Percentiles rank a stretch among this genome's conserved stretches.
phyloP scores from a whole-genome alignment of 495 filamentous ascomycete species.

The Penicillium crystallinum region DNA sequence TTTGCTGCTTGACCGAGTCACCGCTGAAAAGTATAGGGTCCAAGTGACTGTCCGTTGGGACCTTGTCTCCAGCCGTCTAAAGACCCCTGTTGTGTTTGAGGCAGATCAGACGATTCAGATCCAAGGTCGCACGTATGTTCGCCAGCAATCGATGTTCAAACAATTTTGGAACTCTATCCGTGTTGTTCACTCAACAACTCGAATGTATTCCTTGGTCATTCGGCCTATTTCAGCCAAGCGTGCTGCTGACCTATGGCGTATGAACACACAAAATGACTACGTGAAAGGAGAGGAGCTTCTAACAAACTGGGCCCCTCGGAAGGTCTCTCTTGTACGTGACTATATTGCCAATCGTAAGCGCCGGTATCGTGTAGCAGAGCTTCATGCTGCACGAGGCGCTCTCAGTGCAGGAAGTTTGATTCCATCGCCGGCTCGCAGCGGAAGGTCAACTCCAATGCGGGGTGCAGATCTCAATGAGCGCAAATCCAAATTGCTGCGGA shows the following conservation, averaged over 20 bases:
- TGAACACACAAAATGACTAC: constrained; percentile 91
- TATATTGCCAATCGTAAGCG: constrained; percentile 68
- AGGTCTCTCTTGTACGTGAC: constrained; percentile 80
- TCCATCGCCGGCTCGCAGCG: constrained; percentile 32
- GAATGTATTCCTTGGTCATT: constrained; percentile 79
- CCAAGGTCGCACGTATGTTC: constrained; percentile 74
- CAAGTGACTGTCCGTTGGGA: constrained; percentile 84
- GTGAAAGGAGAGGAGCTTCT: constrained; percentile 91
- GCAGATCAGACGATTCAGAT: constrained; percentile 77
- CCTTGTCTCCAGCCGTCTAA: constrained; percentile 69
- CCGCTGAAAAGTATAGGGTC: constrained; percentile 84
- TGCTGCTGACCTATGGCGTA: constrained; percentile 90
- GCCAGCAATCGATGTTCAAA: constrained; percentile 79
- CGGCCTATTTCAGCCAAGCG: constrained; percentile 84
- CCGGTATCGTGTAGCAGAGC: constrained; percentile 64
- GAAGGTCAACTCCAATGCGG: constrained; percentile 36
- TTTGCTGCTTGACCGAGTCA: constrained; percentile 80
- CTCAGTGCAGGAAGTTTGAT: constrained; percentile 46
- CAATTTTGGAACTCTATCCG: constrained; percentile 79
- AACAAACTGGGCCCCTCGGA: constrained; percentile 77
- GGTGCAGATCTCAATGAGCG: constrained; percentile 48
- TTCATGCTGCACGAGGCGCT: constrained; percentile 71
- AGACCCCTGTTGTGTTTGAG: constrained; percentile 78
- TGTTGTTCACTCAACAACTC: constrained; percentile 79
- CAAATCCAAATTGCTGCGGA: constrained; percentile 57